Evolutionary conservation across 345 rosid genomes (phyloP).

Genomic region (Luvunga scandens): DNA sequence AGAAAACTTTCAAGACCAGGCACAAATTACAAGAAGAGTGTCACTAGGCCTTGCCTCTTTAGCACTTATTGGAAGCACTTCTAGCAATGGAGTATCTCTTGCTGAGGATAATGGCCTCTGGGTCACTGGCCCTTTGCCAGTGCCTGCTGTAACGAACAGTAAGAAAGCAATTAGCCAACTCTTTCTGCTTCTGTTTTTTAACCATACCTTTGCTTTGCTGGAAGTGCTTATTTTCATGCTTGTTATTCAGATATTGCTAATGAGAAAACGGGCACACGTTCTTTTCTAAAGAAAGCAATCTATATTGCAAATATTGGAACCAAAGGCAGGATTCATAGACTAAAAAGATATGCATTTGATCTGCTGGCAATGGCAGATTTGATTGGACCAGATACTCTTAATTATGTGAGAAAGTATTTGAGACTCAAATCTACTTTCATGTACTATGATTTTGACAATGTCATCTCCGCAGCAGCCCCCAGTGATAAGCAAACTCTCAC

Average conservation of each 20-base stretch:
- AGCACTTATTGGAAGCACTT: conserved; percentile 32
- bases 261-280: conserved; percentile 66
- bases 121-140: conserved; percentile 56
- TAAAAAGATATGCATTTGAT: conserved; percentile 74
- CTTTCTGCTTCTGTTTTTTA: not conserved
- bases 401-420: conserved; percentile 73
- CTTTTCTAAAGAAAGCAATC: conserved; percentile 65
- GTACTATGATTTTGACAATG: conserved; percentile 76
- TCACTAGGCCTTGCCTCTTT: conserved; percentile 60
- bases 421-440: conserved; percentile 73
- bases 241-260: conserved; percentile 49
- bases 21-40: conserved; percentile 53
- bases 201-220: not conserved
- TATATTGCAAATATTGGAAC: conserved; percentile 63
- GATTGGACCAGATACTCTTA: conserved; percentile 71
- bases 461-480: conserved; percentile 64
- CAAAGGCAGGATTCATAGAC: conserved; percentile 56
- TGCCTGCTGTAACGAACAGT: conserved; percentile 70
- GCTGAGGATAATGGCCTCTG: conserved; percentile 76
- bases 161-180: conserved; percentile 41
- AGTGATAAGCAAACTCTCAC: conserved; percentile 65
- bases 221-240: not conserved
- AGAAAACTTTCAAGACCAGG: conserved; percentile 27
- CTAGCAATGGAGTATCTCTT: conserved; percentile 32
- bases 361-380: conserved; percentile 80